These are phyloP conservation scores for Taphrina wiesneri DNA, from an alignment of 1,139 yeast species.

Conservation along the genomic window DNA sequence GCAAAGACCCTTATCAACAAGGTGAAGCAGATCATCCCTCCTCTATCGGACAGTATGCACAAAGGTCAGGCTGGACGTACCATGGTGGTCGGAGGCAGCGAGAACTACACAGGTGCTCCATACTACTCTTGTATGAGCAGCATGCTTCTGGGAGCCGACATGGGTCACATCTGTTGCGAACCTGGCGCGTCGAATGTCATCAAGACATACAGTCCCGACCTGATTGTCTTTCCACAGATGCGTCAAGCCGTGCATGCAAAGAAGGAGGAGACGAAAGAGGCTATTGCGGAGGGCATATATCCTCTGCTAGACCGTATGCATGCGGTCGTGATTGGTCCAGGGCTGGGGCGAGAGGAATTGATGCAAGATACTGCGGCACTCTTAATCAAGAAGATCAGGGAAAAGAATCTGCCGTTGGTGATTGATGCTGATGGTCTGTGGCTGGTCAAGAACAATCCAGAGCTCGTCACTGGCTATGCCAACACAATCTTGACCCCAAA, in stretches of 20 bases:
- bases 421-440: constrained; percentile 88
- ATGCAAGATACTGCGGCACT: constrained; percentile 63
- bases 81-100: constrained; percentile 89
- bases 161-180: constrained; percentile 86
- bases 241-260: constrained; percentile 43
- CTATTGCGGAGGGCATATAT: constrained; percentile 59
- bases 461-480: constrained; percentile 54
- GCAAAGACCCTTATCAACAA: constrained; percentile 6
- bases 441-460: constrained; percentile 60
- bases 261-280: constrained; percentile 36
- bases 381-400: constrained; percentile 60
- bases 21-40: constrained; percentile 32
- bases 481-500: constrained; percentile 83
- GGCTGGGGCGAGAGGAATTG: constrained; percentile 76
- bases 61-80: constrained; percentile 93
- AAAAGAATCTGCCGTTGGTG: constrained; percentile 61
- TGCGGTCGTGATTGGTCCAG: constrained; percentile 88
- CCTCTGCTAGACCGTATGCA: constrained; percentile 66
- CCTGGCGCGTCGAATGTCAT: constrained; percentile 73
- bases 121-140: constrained; percentile 57
- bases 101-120: constrained; percentile 96
- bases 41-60: constrained; percentile 52
- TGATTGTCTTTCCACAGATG: constrained; percentile 94
- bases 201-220: constrained; percentile 84
- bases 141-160: constrained; percentile 73